Percentiles rank a stretch among this genome's conserved stretches.
These are phyloP conservation scores for Geotrichum reessii DNA, from an alignment of 1,139 yeast species.

Conservation along the genomic window DNA sequence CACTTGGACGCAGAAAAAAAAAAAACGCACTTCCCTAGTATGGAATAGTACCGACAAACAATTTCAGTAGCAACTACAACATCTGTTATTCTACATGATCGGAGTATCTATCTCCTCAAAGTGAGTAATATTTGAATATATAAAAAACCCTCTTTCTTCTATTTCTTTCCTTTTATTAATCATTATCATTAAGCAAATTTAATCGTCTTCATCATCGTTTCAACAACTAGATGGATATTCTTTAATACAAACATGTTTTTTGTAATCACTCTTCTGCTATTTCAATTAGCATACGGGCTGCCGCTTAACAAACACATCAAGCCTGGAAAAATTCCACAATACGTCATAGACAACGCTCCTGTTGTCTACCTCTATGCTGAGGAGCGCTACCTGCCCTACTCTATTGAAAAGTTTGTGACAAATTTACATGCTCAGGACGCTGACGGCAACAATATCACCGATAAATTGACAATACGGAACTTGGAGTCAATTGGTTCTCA, in stretches of 20 bases:
- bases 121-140: not conserved
- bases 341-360: constrained; percentile 68
- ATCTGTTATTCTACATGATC: not conserved
- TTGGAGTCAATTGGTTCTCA: constrained; percentile 20
- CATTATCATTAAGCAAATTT: not conserved
- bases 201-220: not conserved
- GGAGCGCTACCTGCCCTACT: constrained; percentile 81
- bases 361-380: constrained; percentile 82
- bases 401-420: constrained; percentile 60
- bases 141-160: not conserved
- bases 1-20: no score
- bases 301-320: not conserved
- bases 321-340: constrained; percentile 56
- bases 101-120: not conserved
- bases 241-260: not conserved
- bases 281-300: not conserved
- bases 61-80: no score
- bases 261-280: not conserved
- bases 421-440: constrained; percentile 44
- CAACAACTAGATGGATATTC: not conserved
- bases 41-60: no score
- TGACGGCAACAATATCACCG: constrained; percentile 26
- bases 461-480: constrained; percentile 26
- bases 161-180: not conserved
- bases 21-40: not conserved